phyloP scores from a whole-genome alignment of 2,329 filamentous ascomycete genomes.

The Aciculosporium take region DNA sequence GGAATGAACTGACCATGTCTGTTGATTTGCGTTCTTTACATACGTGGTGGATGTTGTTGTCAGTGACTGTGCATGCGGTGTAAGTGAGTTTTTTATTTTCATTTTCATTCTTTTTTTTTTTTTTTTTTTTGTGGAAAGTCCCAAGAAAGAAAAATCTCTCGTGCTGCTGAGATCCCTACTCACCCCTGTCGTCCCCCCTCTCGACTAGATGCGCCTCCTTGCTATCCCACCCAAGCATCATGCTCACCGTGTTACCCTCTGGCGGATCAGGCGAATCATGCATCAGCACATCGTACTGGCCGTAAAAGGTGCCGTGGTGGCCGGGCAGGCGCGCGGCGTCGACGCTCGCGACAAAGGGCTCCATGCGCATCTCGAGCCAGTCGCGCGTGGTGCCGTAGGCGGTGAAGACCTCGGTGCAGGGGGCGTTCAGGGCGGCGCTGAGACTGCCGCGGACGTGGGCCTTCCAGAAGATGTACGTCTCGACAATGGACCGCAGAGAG shows the following conservation, averaged over 20 bases:
- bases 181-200: slow-evolving; percentile 18
- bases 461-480: slow-evolving; percentile 12
- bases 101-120: no score
- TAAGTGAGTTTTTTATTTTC: not conserved
- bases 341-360: slow-evolving; percentile 14
- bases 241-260: slow-evolving; percentile 17
- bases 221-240: slow-evolving; percentile 26
- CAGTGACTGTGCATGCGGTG: slow-evolving; percentile 16
- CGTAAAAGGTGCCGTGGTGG: slow-evolving; percentile 18
- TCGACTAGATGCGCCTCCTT: slow-evolving; percentile 23
- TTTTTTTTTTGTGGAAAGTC: not conserved
- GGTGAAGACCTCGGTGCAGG: slow-evolving; percentile 25
- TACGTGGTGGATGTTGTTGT: slow-evolving; percentile 21
- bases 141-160: not conserved
- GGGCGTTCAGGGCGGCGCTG: slow-evolving; percentile 18
- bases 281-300: slow-evolving; percentile 18
- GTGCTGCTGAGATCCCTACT: slow-evolving; percentile 4
- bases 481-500: slow-evolving; percentile 19
- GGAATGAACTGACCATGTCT: slow-evolving; percentile 16
- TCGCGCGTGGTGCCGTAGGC: slow-evolving; percentile 18
- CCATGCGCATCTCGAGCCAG: slow-evolving; percentile 19
- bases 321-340: slow-evolving; percentile 15
- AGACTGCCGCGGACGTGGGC: slow-evolving; percentile 11
- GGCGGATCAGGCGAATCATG: slow-evolving; percentile 15
- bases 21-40: slow-evolving; percentile 16